These are phyloP conservation scores for Pseudogymnoascus sp. DNA, from an alignment of 2,329 filamentous ascomycete species.

Conservation along the genomic window DNA sequence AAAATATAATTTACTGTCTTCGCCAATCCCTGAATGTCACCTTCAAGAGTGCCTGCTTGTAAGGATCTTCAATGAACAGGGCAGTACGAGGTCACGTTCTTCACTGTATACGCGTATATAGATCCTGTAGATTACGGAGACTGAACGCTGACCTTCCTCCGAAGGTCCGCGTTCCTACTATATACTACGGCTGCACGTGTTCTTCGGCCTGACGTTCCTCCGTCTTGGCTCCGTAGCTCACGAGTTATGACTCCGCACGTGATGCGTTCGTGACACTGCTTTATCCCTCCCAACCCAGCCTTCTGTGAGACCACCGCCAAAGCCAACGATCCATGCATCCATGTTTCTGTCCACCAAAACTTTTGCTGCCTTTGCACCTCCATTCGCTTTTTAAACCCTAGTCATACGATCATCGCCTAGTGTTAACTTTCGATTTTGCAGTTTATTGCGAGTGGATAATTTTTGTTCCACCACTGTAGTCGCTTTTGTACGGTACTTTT, in stretches of 20 bases:
- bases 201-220: no score
- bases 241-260: no score
- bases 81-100: no score
- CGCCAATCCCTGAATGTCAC: constrained; percentile 18
- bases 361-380: constrained; percentile 21
- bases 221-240: no score
- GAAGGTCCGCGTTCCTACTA: no score
- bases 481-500: neutral
- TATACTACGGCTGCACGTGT: no score
- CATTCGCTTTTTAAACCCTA: neutral
- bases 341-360: constrained; percentile 17
- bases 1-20: constrained; percentile 10
- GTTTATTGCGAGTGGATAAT: neutral
- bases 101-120: no score
- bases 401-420: neutral
- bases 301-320: constrained; percentile 19
- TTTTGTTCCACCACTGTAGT: neutral
- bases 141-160: no score
- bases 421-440: neutral
- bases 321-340: constrained; percentile 21
- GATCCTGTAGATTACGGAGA: no score
- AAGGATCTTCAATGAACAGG: no score
- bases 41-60: constrained; percentile 17
- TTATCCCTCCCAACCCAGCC: constrained; percentile 17
- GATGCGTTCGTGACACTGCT: no score